Base-by-base conservation (phyloP, 2,329 filamentous ascomycete species). In the Amauroascus niger region DNA sequence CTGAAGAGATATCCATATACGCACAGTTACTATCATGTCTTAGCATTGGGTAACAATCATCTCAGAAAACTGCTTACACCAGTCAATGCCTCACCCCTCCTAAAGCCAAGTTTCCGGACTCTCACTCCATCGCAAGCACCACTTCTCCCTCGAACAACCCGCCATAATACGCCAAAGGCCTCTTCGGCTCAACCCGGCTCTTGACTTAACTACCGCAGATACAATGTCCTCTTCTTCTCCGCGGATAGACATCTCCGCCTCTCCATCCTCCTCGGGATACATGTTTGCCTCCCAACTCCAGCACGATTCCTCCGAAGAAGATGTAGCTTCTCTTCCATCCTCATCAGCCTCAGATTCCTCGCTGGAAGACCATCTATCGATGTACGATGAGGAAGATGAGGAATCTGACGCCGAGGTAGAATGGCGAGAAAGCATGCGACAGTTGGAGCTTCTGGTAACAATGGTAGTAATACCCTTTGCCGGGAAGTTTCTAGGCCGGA, bases 381-480 rank as follows among this genome's bases (percentile, higher is more conserved):
- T 71, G 56, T 76, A 71, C 40, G 81, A 85, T 49, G 75, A 77
- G 57, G 76, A 85, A 28, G 49, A 49, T 11, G 81, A 85, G 48
- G 76, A 85, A 56, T 88, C 86, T 37, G 91, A 97, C 67, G 93
- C 93, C 8, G 91, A 98, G 70, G 80, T 81, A 57, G 91, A 98
- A 72, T 98, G 93, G 93, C 86, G 91, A 63, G 87, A 90, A 64
- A 95, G 87, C 63, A 74, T 98, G 58, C 88, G 96, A 70, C 93
- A 98, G 73, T 73, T 98, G 56, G 89, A 98, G 74, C 77, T 97
- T 60, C 77, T 98, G 61, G 72, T 97, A 67, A 95, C 87, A 18
- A 95, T 98, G 88, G 86, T 97, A 47, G 71, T 97, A 62, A 85
- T 98, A 49, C 93, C 93, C 2, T 96, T 95, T 69, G 76, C 88